Evolutionary conservation across 2,329 filamentous ascomycete genomes (phyloP), one percentile per base, ranked within the genome.

Genomic region (Diaporthe vaccinii): DNA sequence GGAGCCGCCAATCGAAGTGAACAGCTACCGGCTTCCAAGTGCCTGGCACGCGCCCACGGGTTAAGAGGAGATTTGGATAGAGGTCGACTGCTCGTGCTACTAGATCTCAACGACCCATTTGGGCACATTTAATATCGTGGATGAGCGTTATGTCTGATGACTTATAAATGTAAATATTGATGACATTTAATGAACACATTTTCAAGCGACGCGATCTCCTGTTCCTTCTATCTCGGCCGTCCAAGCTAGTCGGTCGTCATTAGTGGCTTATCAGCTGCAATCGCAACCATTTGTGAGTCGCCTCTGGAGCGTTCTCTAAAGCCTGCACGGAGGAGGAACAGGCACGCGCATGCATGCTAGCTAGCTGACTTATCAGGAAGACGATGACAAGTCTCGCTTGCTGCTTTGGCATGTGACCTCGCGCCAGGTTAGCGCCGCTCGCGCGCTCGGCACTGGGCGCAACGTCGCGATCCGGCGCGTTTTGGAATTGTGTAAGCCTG

Each of bases 91-190:
- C 46, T 4, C 2, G 4, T 4, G 2, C n/a, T 1, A 22, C 12
- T 36, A n/a, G 65, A 17, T 31, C 31, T 55, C 31, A 3, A 20
- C 12, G n/a, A 5, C 22, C 31, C 1, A 28, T 3, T 34, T n/a
- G 28, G 10, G 44, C 8, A 15, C 34, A 14, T 39, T 20, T 69
- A 69, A 69, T 69, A 28, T 39, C 28, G 9, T 20, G 15, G 31
- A 69, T 8, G 65, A 69, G 65, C 17, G 15, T 55, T 41, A 69
- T 69, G 34, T 69, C 49, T 69, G n/a, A 69, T 69, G 65, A 55
- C n/a, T 55, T 41, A 41, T 39, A 20, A 14, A 28, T 41, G 49
- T 69, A 69, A 14, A 69, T 69, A 69, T 15, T 10, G 31, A 69
- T 25, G 65, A 55, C n/a, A 41, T 55, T 53, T 55, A 28, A 55